Base-by-base conservation (phyloP, 1,139 yeast genomes). In the Tardiomyces depauwii region DNA sequence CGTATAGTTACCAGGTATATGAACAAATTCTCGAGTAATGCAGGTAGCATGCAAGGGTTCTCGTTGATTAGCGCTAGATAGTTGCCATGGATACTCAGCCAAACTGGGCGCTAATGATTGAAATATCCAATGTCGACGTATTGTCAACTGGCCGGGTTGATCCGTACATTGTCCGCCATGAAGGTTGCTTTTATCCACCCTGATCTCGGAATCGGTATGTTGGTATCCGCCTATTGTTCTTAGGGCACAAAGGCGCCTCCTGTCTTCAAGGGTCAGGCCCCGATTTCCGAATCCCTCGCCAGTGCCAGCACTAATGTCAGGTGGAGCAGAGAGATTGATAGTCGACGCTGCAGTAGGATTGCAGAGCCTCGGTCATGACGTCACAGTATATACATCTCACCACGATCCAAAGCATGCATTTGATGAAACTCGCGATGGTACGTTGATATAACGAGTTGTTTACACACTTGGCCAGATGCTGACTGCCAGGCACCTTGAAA, bases 301-400 rank as follows among this genome's bases (percentile, higher is more conserved):
- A n/a, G n/a, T n/a, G 30, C 30, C 12, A 10, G 30, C 11, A 27
- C 36, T 30, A 14, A 30, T 11, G 16, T 4, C 10, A 30, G 36
- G 36, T 12, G 99, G 99, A 3, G 99, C 99, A 0, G 99, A 91
- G 63, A 71, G 99, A 49, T 72, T 93, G 23, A 89, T 91, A 1
- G 95, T 91, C 1, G 99, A 91, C 64, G 93, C 95, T 1, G 98
- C 97, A 0, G 71, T 87, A 2, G 96, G 96, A 0, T 68, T 91
- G 23, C 88, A 89, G 61, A 71, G 76, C 2, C 64, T 71, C n/a
- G 80, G 81, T 2, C 81, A 87, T 58, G 69, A 74, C 0, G 79
- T 91, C 14, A 72, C 73, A 9, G 73, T 89, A 7, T 87, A 74
- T 64, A 91, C 98, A 0, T 87, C 96, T 0, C 95, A 91, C 61